Conservation (phyloP, 148 eudicot species). For the Oxyria digyna region DNA sequence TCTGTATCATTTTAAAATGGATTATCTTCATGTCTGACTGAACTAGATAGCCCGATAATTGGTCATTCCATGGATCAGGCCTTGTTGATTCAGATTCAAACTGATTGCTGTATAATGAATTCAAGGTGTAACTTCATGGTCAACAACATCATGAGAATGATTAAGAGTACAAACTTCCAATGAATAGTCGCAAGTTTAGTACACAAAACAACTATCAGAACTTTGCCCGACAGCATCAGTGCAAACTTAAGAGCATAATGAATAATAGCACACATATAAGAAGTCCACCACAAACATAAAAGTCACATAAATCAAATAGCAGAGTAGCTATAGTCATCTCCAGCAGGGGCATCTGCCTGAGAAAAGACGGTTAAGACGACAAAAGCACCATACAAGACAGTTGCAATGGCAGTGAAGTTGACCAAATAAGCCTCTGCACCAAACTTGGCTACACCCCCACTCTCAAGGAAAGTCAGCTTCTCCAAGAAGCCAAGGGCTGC, state of each 20-base stretch:
- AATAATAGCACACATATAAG: neutral
- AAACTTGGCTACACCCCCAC: conserved; percentile 46
- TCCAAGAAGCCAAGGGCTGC: conserved; percentile 73
- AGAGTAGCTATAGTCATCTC: conserved; percentile 44
- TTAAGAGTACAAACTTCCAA: neutral
- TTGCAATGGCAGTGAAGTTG: conserved; percentile 82
- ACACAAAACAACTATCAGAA: neutral
- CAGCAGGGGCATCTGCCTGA: conserved; percentile 29
- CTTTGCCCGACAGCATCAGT: neutral
- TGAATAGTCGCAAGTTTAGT: neutral
- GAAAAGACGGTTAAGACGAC: conserved; percentile 51
- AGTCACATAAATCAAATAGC: conserved; percentile 21
- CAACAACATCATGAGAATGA: neutral
- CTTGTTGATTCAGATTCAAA: too few relatives aligned
- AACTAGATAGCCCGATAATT: too few relatives aligned
- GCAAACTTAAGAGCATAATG: neutral
- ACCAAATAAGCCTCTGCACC: conserved; percentile 79
- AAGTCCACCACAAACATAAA: neutral
- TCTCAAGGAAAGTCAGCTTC: conserved; percentile 86
- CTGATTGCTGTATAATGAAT: too few relatives aligned
- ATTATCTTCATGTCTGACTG: too few relatives aligned
- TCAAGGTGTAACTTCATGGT: neutral
- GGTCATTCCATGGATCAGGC: too few relatives aligned
- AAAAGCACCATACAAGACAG: conserved; percentile 47
- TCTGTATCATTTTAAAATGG: too few relatives aligned